These are phyloP conservation scores for Mucor circinelloides DNA, from an alignment of 371 early-diverging fungal genomes.

Conservation along the genomic window DNA sequence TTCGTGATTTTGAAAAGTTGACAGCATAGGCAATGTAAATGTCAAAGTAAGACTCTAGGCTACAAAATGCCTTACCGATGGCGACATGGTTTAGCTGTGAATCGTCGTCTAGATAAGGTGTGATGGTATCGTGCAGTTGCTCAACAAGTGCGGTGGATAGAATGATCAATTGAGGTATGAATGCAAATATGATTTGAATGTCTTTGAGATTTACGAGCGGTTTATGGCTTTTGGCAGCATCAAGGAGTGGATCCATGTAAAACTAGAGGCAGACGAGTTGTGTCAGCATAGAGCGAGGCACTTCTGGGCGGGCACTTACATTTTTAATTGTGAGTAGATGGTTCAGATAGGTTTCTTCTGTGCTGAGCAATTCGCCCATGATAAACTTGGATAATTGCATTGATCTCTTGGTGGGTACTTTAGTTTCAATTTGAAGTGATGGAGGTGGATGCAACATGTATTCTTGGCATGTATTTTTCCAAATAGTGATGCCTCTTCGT, in stretches of 20 bases:
- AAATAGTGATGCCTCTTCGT: constrained; percentile 13
- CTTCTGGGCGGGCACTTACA: too few species aligned
- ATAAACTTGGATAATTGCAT: constrained; percentile 36
- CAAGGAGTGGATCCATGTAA: constrained; percentile 41
- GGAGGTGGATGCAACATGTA: constrained; percentile 16
- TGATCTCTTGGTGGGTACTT: constrained; percentile 17
- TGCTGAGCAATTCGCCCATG: constrained; percentile 34
- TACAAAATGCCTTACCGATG: constrained; percentile 34
- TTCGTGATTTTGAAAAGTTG: constrained; percentile 33
- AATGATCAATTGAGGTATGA: constrained; percentile 31
- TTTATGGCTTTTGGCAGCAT: constrained; percentile 18
- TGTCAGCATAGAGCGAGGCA: too few species aligned
- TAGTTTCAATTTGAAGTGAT: constrained; percentile 10
- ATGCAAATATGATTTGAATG: constrained; percentile 38
- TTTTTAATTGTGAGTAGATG: constrained; percentile 36
- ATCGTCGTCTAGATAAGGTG: constrained; percentile 8
- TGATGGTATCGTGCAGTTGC: constrained; percentile 10
- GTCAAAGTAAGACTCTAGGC: constrained; percentile 32
- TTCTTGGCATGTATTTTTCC: constrained; percentile 19
- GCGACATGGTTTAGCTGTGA: neutral
- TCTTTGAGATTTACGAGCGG: constrained; percentile 32
- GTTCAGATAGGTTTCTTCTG: constrained; percentile 38
- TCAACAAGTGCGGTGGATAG: constrained; percentile 28
- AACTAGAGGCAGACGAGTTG: constrained; percentile 16
- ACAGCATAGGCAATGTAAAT: constrained; percentile 36